Conservation (phyloP, 306 rosid species). For the Prunus fruticosa region DNA sequence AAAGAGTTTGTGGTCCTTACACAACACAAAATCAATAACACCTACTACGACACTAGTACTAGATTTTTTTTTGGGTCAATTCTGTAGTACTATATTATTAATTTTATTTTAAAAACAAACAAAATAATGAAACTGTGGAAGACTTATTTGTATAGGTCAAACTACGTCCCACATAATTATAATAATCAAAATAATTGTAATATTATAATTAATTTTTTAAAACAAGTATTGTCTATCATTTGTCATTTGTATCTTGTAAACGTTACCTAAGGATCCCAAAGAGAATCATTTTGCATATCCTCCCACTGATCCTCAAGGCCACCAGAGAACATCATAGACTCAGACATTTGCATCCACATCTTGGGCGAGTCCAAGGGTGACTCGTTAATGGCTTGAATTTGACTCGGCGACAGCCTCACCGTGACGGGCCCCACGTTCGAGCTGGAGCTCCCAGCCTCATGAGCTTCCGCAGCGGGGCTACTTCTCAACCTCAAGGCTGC, state of each 20-base stretch:
- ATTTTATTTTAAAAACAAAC: too few relatives aligned
- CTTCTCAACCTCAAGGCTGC: conserved; percentile 53
- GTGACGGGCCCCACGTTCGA: conserved; percentile 23
- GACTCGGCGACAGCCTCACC: conserved; percentile 55
- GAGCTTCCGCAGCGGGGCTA: background rate
- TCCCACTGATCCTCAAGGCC: conserved; percentile 41
- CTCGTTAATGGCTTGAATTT: conserved; percentile 87
- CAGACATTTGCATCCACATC: conserved; percentile 80
- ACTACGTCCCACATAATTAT: background rate
- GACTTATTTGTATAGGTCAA: background rate
- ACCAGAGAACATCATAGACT: conserved; percentile 31
- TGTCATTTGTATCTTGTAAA: background rate
- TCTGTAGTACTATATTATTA: too few relatives aligned
- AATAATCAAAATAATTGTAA: background rate
- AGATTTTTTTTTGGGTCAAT: too few relatives aligned
- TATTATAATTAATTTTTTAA: background rate
- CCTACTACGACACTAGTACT: background rate
- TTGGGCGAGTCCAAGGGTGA: conserved; percentile 84
- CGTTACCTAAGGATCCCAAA: conserved; percentile 48
- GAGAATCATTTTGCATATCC: conserved; percentile 32
- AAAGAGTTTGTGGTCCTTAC: conserved; percentile 18
- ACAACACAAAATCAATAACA: background rate
- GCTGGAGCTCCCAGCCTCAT: background rate
- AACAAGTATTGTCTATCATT: background rate
- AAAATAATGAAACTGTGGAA: background rate